Conservation (phyloP, 306 rosid species). For the Cicer chorassanicum region DNA sequence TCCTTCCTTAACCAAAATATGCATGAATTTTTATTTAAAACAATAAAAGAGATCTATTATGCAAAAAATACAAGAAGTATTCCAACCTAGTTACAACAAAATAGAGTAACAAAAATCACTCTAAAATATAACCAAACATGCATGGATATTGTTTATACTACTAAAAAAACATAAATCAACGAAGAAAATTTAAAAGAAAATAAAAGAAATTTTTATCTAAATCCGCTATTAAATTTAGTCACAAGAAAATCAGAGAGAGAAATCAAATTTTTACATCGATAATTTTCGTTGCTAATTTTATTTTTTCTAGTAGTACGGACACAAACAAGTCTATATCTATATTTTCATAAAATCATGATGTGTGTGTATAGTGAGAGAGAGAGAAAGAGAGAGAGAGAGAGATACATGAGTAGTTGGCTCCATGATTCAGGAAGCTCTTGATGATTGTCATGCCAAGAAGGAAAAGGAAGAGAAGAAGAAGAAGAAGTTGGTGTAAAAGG, state of each 20-base stretch:
- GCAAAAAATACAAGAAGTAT: background rate
- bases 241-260: background rate
- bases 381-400: conserved; percentile 5
- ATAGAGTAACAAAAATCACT: too few relatives aligned
- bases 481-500: conserved; percentile 51
- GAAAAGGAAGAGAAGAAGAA: conserved; percentile 59
- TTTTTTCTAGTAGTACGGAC: background rate
- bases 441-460: conserved; percentile 69
- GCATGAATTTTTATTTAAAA: background rate
- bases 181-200: background rate
- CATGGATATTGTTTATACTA: background rate
- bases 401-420: conserved; percentile 88
- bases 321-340: background rate
- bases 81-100: background rate
- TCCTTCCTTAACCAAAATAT: conserved; percentile 5
- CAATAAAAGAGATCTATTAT: background rate
- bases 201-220: background rate
- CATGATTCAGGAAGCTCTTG: conserved; percentile 87
- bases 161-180: background rate
- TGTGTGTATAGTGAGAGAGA: background rate
- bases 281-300: background rate
- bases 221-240: background rate
- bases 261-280: background rate
- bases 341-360: background rate
- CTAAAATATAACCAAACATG: background rate